phyloP scores from a whole-genome alignment of 2,329 filamentous ascomycete species.

The Orbilia oligospora region DNA sequence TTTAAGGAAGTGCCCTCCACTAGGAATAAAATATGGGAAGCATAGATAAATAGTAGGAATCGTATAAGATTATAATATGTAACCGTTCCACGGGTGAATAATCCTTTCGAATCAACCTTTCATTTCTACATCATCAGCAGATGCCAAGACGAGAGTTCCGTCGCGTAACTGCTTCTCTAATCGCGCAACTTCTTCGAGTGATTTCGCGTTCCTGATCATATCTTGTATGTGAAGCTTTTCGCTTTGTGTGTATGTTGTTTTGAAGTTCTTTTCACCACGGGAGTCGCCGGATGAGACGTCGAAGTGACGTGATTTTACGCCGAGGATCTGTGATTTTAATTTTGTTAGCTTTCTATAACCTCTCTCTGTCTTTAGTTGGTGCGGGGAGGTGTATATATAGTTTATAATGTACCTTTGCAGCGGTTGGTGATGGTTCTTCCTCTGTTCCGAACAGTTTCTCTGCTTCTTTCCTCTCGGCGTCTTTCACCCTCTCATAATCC shows the following conservation, averaged over 20 bases:
- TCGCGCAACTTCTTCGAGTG: conserved; percentile 87
- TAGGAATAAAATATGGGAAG: not conserved
- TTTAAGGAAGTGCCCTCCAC: not conserved
- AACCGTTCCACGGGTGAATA: not conserved
- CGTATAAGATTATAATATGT: not conserved
- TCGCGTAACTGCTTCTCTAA: conserved; percentile 94
- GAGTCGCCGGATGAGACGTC: conserved; percentile 71
- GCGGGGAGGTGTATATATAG: not conserved
- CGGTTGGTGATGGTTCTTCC: conserved; percentile 83
- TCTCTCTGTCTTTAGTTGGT: not conserved
- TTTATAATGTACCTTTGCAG: conserved; percentile 74
- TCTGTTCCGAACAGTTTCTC: conserved; percentile 85
- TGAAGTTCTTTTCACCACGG: conserved; percentile 75
- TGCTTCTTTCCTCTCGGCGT: conserved; percentile 82
- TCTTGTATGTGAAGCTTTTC: conserved; percentile 89
- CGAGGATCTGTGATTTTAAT: conserved; percentile 76
- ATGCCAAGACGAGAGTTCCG: conserved; percentile 77
- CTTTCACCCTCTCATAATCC: conserved; percentile 92
- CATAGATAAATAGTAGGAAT: conserved; percentile 3
- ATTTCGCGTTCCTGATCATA: conserved; percentile 89
- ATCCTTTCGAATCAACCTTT: conserved; percentile 33
- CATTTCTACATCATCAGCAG: conserved; percentile 55
- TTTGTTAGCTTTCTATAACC: not conserved
- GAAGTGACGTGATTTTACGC: conserved; percentile 83
- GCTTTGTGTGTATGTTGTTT: conserved; percentile 86